Conservation (phyloP, 306 rosid genomes). For the Cyclanthera cordifolia region DNA sequence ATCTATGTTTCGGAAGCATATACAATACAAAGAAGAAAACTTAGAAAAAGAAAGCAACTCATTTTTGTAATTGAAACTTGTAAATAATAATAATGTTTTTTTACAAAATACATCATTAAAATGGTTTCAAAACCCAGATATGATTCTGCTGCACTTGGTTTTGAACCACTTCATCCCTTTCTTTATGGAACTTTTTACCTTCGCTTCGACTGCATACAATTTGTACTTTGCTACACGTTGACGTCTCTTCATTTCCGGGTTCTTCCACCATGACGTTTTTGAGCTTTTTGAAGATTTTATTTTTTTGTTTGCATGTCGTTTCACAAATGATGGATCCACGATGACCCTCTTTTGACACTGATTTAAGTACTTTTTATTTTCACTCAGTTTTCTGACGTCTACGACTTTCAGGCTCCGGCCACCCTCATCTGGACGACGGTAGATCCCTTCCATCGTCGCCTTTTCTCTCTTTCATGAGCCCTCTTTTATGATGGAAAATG, state of each 20-base stretch:
- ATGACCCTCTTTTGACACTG: neutral
- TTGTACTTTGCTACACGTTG: neutral
- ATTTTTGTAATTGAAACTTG: neutral
- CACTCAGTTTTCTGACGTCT: neutral
- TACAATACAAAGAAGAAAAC: neutral
- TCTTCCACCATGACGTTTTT: neutral
- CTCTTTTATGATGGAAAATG: neutral
- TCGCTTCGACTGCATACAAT: slow-evolving; percentile 11
- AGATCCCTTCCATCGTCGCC: neutral
- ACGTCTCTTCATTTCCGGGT: slow-evolving; percentile 2
- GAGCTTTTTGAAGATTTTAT: neutral
- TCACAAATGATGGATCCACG: neutral
- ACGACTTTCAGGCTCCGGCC: neutral
- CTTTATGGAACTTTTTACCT: slow-evolving; percentile 3
- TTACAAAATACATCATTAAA: neutral
- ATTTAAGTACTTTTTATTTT: neutral
- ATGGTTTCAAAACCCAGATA: slow-evolving; percentile 3
- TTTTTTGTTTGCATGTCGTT: neutral
- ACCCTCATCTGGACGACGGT: neutral
- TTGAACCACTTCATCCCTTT: slow-evolving; percentile 15
- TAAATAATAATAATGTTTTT: neutral
- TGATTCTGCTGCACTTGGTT: slow-evolving; percentile 7
- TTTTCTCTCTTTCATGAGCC: neutral
- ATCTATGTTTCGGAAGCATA: neutral
- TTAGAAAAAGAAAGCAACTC: neutral